Conservation (phyloP, 2,329 filamentous ascomycete genomes). For the Aspergillus tubingensis region DNA sequence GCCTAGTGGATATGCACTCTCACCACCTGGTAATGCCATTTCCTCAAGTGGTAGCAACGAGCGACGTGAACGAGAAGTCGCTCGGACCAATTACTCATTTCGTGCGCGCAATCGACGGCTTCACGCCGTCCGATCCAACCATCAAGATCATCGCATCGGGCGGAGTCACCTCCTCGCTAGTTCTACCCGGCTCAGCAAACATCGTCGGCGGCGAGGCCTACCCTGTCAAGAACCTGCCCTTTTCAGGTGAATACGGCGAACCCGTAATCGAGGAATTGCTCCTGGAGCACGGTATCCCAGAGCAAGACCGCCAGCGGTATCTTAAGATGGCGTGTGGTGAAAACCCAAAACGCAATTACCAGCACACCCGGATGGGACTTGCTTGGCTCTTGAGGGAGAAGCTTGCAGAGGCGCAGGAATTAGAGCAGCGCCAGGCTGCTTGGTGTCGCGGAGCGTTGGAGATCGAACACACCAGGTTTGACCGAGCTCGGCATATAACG, state of each 20-base stretch:
- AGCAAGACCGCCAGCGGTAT: conserved; percentile 64
- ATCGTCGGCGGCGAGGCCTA: conserved; percentile 73
- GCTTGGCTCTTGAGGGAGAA: conserved; percentile 70
- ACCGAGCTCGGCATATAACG: neutral
- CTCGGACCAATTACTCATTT: conserved; percentile 60
- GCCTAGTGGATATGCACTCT: conserved; percentile 72
- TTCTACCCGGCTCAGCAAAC: conserved; percentile 70
- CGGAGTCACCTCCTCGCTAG: conserved; percentile 68
- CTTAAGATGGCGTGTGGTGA: conserved; percentile 79
- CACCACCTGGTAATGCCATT: conserved; percentile 64
- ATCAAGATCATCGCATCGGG: conserved; percentile 71
- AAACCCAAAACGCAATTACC: conserved; percentile 65
- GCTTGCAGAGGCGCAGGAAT: conserved; percentile 52
- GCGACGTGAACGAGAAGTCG: conserved; percentile 64
- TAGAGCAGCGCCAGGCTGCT: neutral
- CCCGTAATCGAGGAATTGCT: conserved; percentile 66
- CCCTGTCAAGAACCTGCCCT: conserved; percentile 69
- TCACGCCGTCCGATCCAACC: conserved; percentile 65
- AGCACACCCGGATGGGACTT: conserved; percentile 65
- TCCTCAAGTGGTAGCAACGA: conserved; percentile 56
- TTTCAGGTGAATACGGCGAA: conserved; percentile 39
- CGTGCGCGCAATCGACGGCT: conserved; percentile 65
- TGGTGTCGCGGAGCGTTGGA: conserved; percentile 1
- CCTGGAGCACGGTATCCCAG: conserved; percentile 59
- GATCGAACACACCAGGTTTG: neutral